Evolutionary conservation across 345 rosid species (phyloP), one percentile per base, ranked within the genome.

Genomic region (Noccaea caerulescens): DNA sequence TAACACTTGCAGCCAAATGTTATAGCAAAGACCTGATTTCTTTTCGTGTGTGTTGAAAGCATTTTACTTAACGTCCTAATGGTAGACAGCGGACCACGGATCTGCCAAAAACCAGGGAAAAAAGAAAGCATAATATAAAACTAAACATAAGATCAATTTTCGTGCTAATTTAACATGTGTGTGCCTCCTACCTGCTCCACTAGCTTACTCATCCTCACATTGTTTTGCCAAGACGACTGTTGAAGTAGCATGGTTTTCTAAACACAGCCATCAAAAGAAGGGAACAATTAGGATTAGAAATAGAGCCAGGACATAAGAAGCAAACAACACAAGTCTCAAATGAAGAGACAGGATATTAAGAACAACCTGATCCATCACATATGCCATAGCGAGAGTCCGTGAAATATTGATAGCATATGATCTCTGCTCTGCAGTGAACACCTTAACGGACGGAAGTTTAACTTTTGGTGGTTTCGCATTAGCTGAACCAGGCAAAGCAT

Each of bases 311-410:
- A 37, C 5, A 51, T 20, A 20, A 20, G 23, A 20, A 1, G 23
- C 23, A 20, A 20, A 20, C 23, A 20, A 1, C 23, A 20, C 23
- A 20, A 20, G 23, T 20, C 23, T 20, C 23, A 20, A 20, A 20
- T 20, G 23, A 20, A 1, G 23, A 20, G 18, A 16, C 18, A 37
- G 41, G 41, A 37, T 7, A 51, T 16, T 10, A 23, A 10, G 45
- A 67, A 54, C 56, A 61, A 90, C 97, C 98, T 93, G 97, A 79
- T 93, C 98, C 97, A 93, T 87, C 33, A 93, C 96, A 79, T 93
- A 88, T 0, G 97, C 97, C 94, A 90, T 86, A 52, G 96, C 98
- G 9, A 88, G 79, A 68, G 96, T 79, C 25, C 77, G 83, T 16
- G 91, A 81, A 20, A 90, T 93, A 63, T 87, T 82, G 52, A 87